Evolutionary conservation across 169 alveolate genomes (phyloP).

Genomic region (Cryptosporidium xiaoi): DNA sequence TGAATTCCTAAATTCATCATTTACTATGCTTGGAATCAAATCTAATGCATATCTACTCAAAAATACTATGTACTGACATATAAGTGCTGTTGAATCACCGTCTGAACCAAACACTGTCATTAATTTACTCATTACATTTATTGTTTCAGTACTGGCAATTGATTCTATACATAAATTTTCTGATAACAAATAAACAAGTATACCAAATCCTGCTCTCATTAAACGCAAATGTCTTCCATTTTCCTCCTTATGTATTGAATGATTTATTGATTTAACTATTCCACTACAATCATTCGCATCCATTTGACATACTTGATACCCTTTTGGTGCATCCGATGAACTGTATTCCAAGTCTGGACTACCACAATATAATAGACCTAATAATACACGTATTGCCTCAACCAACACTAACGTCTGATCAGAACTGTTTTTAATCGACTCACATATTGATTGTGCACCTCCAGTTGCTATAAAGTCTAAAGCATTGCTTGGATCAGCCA

Average conservation of each 20-base stretch:
- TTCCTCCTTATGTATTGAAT: slow-evolving; percentile 75
- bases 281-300: slow-evolving; percentile 60
- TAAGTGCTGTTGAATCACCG: slow-evolving; percentile 28
- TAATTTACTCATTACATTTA: slow-evolving; percentile 76
- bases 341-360: slow-evolving; percentile 68
- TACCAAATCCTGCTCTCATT: slow-evolving; percentile 80
- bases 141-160: slow-evolving; percentile 78
- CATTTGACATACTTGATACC: slow-evolving; percentile 68
- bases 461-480: slow-evolving; percentile 89
- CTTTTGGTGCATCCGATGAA: slow-evolving; percentile 71
- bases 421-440: slow-evolving; percentile 80
- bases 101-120: slow-evolving; percentile 79
- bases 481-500: slow-evolving; percentile 87
- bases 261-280: slow-evolving; percentile 35
- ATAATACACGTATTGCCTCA: slow-evolving; percentile 85
- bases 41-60: slow-evolving; percentile 32
- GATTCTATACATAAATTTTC: slow-evolving; percentile 80
- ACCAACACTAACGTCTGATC: slow-evolving; percentile 85
- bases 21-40: slow-evolving; percentile 50
- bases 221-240: slow-evolving; percentile 81
- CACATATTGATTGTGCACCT: slow-evolving; percentile 86
- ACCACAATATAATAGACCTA: slow-evolving; percentile 82
- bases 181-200: slow-evolving; percentile 78
- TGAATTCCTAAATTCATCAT: slow-evolving; percentile 30
- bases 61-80: slow-evolving; percentile 30